Evolutionary conservation across 345 rosid genomes (phyloP).

Genomic region (Citrus unshiu): DNA sequence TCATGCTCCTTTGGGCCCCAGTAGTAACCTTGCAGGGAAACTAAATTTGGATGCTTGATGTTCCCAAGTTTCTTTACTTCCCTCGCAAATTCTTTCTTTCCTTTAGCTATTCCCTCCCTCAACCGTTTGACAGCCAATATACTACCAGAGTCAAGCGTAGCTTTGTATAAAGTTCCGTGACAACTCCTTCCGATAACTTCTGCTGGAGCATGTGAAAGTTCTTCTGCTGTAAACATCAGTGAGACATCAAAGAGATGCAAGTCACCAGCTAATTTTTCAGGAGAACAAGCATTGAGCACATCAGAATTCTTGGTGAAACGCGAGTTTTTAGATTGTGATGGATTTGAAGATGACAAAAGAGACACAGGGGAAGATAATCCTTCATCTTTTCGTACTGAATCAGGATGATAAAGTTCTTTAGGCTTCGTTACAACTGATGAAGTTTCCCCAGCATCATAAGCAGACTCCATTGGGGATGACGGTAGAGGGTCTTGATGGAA

Average conservation of each 20-base stretch:
- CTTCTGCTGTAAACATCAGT: conserved; percentile 61
- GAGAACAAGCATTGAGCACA: conserved; percentile 42
- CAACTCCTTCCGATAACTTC: conserved; percentile 87
- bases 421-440: conserved; percentile 32
- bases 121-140: conserved; percentile 79
- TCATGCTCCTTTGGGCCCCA: conserved; percentile 88
- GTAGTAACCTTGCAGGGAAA: conserved; percentile 78
- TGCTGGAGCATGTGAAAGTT: conserved; percentile 84
- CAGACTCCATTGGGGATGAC: conserved; percentile 23
- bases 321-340: conserved; percentile 47
- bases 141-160: conserved; percentile 59
- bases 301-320: conserved; percentile 35
- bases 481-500: conserved; percentile 32
- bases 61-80: conserved; percentile 84
- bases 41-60: conserved; percentile 83
- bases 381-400: conserved; percentile 34
- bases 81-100: conserved; percentile 77
- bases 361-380: conserved; percentile 50
- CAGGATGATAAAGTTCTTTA: conserved; percentile 23
- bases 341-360: conserved; percentile 48
- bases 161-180: conserved; percentile 74
- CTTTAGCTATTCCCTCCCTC: conserved; percentile 80
- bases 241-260: conserved; percentile 67
- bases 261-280: conserved; percentile 73
- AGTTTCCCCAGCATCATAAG: conserved; percentile 33